Percentiles rank a stretch among this genome's conserved stretches.
These are phyloP conservation scores for Cetraspora pellucida DNA, from an alignment of 192 early-diverging fungal genomes.

Conservation along the genomic window DNA sequence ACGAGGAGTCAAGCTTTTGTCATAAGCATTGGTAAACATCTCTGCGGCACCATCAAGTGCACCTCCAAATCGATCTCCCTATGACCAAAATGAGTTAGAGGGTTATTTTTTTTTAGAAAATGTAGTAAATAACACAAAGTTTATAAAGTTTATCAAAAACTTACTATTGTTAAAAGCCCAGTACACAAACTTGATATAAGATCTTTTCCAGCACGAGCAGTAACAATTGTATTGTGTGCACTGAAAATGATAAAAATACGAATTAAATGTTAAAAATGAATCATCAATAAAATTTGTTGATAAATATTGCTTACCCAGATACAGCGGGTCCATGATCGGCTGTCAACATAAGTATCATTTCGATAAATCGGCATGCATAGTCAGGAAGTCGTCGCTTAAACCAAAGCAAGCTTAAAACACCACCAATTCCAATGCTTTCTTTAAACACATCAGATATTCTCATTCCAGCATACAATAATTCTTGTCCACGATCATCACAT, in stretches of 20 bases:
- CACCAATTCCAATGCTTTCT: constrained; percentile 98
- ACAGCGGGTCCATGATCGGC: constrained; percentile 99
- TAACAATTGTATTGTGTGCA: constrained; percentile 88
- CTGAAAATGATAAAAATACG: constrained; percentile 52
- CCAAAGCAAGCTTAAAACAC: constrained; percentile 95
- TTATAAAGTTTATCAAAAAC: not conserved
- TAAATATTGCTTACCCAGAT: constrained; percentile 76
- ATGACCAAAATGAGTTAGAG: not conserved
- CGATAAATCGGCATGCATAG: constrained; percentile 97
- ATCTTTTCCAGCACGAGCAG: constrained; percentile 96
- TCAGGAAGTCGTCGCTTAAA: constrained; percentile 96
- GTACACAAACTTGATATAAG: constrained; percentile 93
- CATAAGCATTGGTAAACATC: constrained; percentile 88
- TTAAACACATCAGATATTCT: constrained; percentile 98
- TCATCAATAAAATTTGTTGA: constrained; percentile 3
- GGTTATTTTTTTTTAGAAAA: not conserved
- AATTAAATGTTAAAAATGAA: not conserved
- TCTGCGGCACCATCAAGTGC: constrained; percentile 97
- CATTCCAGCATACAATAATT: constrained; percentile 98
- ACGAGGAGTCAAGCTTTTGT: constrained; percentile 86
- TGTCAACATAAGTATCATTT: constrained; percentile 99
- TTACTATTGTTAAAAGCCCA: constrained; percentile 87
- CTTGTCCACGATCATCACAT: constrained; percentile 98
- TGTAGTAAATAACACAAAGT: not conserved
- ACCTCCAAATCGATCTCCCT: constrained; percentile 93